Evolutionary conservation across 805 yeast species (phyloP), one percentile per base, ranked within the genome.

Genomic region (Debaryomyces prosopidis): DNA sequence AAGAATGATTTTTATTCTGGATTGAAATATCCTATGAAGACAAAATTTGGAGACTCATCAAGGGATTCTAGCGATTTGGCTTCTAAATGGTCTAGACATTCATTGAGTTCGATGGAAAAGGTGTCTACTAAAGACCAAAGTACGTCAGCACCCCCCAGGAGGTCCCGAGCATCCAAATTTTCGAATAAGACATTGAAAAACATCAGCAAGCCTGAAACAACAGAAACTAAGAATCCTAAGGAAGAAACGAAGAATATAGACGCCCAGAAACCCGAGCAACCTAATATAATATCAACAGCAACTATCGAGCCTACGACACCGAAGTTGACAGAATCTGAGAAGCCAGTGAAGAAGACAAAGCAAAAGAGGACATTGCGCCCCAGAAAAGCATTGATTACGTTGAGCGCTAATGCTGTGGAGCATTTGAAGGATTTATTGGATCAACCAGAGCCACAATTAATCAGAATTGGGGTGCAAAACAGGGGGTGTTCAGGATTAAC

Each of bases 401-500:
- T 94, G 42, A 77, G 92, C 0, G 81, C 87, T 2, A 79, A 75
- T 41, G 99, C 99, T 1, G 69, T 89, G 1, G 62, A 65, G 4
- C 98, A 94, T 66, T 69, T 94, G 47, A 71, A 72, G 45, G 78
- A 75, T 0, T 71, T 94, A 19, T 69, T 87, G 51, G 80, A 84
- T 43, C 87, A 83, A 52, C 98, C 98, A 4, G 82, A 82, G 38
- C 98, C 98, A 10, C 82, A 92, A 68, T 75, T 89, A 58, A 89
- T 94, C 39, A 79, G 97, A 56, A 85, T 94, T 11, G 96, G 97
- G 12, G 98, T 95, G n/a, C 81, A 82, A 52, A 94, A 94, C 68
- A 78, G 98, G 61, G 99, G 99, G 4, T 94, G 99, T 65, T 92
- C 98, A 0, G 99, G 99, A 0, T 76, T 94, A 48, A 84, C 96